Evolutionary conservation across 2,329 filamentous ascomycete genomes (phyloP).

Genomic region (Niveomyces coronatus): DNA sequence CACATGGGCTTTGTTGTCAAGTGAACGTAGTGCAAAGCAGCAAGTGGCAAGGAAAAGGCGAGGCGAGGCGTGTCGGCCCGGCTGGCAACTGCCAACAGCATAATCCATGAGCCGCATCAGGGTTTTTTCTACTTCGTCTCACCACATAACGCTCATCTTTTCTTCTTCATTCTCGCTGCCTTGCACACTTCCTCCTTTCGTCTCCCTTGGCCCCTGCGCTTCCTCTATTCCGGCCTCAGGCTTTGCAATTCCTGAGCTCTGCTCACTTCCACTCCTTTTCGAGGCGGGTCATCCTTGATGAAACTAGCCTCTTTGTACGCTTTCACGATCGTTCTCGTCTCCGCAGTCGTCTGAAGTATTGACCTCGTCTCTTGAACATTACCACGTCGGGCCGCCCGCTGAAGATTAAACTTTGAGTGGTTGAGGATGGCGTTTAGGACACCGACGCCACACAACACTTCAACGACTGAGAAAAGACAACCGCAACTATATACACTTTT

Average conservation of each 20-base stretch:
- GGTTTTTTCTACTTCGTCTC: background rate
- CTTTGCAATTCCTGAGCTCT: conserved; percentile 3
- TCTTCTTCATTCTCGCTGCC: background rate
- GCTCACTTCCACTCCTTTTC: conserved; percentile 4
- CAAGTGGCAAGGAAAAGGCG: conserved; percentile 1
- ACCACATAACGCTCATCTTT: background rate
- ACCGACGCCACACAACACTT: background rate
- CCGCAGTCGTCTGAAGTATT: too few relatives aligned
- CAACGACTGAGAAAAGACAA: background rate
- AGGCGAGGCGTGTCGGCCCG: too few relatives aligned
- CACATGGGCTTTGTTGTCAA: conserved; percentile 1
- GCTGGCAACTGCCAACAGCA: conserved; percentile 7
- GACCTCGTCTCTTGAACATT: too few relatives aligned
- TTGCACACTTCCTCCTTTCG: conserved; percentile 5
- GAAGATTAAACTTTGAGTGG: background rate
- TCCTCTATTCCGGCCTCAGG: background rate
- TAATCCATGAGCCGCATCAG: background rate
- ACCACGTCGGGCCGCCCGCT: too few relatives aligned
- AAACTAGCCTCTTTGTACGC: background rate
- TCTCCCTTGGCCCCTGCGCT: conserved; percentile 7
- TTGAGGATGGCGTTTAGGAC: background rate
- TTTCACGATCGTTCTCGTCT: background rate
- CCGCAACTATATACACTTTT: background rate
- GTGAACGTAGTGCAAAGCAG: background rate
- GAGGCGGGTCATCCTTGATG: conserved; percentile 4